Percentiles rank a stretch among this genome's conserved stretches.
Evolutionary conservation across 192 early-diverging fungal species (phyloP).

Genomic region (Backusella circina): DNA sequence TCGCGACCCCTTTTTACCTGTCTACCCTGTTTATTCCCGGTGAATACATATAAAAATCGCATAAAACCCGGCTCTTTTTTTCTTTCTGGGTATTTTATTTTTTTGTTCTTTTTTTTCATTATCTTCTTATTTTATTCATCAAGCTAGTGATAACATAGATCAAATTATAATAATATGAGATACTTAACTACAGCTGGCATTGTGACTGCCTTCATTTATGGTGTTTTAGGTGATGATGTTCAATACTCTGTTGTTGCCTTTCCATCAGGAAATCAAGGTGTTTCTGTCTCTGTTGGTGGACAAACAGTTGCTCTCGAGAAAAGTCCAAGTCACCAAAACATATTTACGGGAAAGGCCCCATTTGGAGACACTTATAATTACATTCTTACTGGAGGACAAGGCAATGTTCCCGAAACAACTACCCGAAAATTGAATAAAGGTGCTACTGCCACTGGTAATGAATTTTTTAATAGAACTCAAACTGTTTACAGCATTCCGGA

Average conservation of each 20-base stretch:
- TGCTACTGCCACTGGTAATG: conserved; percentile 35
- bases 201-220: conserved; percentile 6
- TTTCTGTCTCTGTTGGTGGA: conserved; percentile 30
- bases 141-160: neutral
- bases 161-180: conserved; percentile 10
- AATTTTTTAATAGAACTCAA: conserved; percentile 46
- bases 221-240: conserved; percentile 20
- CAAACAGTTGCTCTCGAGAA: conserved; percentile 11
- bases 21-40: conserved; percentile 1
- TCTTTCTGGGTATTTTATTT: neutral
- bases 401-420: conserved; percentile 13
- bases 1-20: neutral
- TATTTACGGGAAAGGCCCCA: conserved; percentile 26
- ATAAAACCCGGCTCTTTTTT: neutral
- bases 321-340: conserved; percentile 14
- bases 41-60: neutral
- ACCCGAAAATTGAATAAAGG: conserved; percentile 21
- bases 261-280: conserved; percentile 16
- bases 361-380: conserved; percentile 28
- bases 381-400: conserved; percentile 14
- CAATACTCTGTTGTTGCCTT: conserved; percentile 35
- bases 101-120: neutral
- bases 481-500: conserved; percentile 32
- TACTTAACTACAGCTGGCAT: conserved; percentile 8
- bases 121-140: neutral